Evolutionary conservation across 352 stramenopile genomes (phyloP), one percentile per base, ranked within the genome.

Genomic region (Pythium dissotocum): DNA sequence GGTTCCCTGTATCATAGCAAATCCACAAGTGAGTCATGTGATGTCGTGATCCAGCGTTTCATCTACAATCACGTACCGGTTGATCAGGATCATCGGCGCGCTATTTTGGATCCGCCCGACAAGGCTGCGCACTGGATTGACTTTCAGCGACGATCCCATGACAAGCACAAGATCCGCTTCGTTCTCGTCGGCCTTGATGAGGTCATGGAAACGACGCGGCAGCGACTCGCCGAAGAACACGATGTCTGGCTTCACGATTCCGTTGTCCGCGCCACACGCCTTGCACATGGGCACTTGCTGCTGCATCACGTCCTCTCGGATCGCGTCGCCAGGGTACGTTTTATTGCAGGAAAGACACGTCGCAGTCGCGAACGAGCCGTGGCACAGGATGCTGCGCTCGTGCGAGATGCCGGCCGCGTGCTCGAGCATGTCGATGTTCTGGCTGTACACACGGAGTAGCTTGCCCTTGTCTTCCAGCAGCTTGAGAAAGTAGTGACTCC

Each of bases 361-460:
- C 5, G 96, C 96, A 7, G 82, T 94, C 0, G 88, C 85, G 56
- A 99, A 96, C 4, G 90, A 97, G 13, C 97, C 97, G 73, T 99
- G 97, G 36, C 96, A 98, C 46, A 98, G 91, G 32, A 99, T 93
- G 58, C 80, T 85, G 38, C 67, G 81, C 40, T 99, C 86, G 59
- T 91, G 80, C 2, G 89, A 93, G 63, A 99, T 93, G 13, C 96
- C 97, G 2, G 97, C 97, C 4, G 84, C 75, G 35, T 93, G 74
- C 78, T 99, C 98, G 9, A 99, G 77, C 69, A 96, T 98, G 78
- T 99, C 98, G 71, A 99, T 99, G 76, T 99, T 99, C 83, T 99
- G 87, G 38, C 85, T 94, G 79, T 99, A 99, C 56, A 97, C 86
- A 9, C 96, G 83, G 44, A 98, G 77, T 32, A 99, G 80, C 69